A percentile compares a stretch with the other conserved stretches of the same genome.
phyloP scores from a whole-genome alignment of 1,284 basidiomycete species.

The Puccinia sorghi region DNA sequence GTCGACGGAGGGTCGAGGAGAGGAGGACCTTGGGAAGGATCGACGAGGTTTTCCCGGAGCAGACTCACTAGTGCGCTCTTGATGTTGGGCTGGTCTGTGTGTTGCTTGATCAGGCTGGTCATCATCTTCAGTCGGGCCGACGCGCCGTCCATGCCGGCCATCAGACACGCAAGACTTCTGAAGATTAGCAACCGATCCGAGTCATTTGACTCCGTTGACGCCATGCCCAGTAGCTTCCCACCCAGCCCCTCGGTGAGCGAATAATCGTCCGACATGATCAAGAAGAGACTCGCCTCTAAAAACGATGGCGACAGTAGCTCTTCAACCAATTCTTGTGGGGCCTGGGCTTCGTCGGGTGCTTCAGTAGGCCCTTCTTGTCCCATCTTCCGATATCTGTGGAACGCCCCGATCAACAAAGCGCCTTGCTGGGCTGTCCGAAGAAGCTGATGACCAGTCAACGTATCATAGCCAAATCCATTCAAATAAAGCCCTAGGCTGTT shows the following conservation, averaged over 20 bases:
- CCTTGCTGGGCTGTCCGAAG: not conserved
- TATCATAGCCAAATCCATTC: conserved; percentile 1
- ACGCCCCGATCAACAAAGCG: not conserved
- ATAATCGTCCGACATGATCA: not conserved
- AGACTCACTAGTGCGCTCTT: not conserved
- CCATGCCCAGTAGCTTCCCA: not conserved
- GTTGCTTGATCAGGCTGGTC: not conserved
- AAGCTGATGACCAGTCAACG: not conserved
- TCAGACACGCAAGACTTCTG: not conserved
- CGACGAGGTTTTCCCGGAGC: not conserved
- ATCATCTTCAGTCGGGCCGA: not conserved
- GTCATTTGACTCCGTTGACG: not conserved
- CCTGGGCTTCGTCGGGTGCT: not conserved
- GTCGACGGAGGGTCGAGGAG: not conserved
- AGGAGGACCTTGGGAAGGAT: not conserved
- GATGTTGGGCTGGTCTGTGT: not conserved
- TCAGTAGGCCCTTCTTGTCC: not conserved
- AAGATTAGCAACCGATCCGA: conserved; percentile 7
- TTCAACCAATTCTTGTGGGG: not conserved
- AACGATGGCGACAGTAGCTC: not conserved
- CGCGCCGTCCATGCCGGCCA: not conserved
- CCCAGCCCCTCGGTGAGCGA: not conserved
- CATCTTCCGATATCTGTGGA: not conserved
- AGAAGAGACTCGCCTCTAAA: conserved; percentile 12
- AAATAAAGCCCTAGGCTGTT: not conserved